phyloP scores from a whole-genome alignment of 495 filamentous ascomycete species.

The Aspergillus bridgeri region DNA sequence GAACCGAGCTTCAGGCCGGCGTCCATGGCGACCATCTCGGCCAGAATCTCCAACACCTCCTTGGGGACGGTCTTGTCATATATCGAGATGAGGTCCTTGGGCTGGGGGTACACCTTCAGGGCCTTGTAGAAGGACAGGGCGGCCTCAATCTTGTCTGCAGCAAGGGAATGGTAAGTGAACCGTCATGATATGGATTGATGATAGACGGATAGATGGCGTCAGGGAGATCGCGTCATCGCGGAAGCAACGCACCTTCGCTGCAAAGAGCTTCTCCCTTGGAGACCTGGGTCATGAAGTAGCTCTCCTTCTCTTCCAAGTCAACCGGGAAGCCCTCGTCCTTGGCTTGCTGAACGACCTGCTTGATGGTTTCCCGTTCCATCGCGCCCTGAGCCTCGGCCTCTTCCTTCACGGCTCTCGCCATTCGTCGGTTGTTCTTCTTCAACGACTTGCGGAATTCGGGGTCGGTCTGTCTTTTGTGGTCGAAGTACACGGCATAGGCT shows the following conservation, averaged over 20 bases:
- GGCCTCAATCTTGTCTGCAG: slow-evolving; percentile 71
- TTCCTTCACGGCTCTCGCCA: slow-evolving; percentile 73
- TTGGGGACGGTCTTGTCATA: slow-evolving; percentile 98
- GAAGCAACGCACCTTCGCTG: slow-evolving; percentile 55
- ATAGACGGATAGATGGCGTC: neutral
- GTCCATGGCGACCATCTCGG: slow-evolving; percentile 96
- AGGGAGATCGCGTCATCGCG: slow-evolving; percentile 1
- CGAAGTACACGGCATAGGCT: slow-evolving; percentile 90
- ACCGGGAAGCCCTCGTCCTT: slow-evolving; percentile 88
- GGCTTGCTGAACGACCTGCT: slow-evolving; percentile 66
- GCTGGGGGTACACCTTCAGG: slow-evolving; percentile 95
- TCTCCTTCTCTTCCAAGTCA: slow-evolving; percentile 85
- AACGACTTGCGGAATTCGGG: slow-evolving; percentile 81
- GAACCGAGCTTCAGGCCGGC: slow-evolving; percentile 61
- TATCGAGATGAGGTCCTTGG: slow-evolving; percentile 86
- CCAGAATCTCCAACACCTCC: slow-evolving; percentile 90
- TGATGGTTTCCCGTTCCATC: slow-evolving; percentile 69
- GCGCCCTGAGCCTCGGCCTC: slow-evolving; percentile 64
- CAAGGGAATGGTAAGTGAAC: slow-evolving; percentile 41
- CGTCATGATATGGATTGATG: slow-evolving; percentile 1
- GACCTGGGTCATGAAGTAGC: slow-evolving; percentile 93
- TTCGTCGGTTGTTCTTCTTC: slow-evolving; percentile 74
- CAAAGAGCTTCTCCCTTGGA: slow-evolving; percentile 77
- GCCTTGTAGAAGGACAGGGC: slow-evolving; percentile 96
- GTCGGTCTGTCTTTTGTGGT: slow-evolving; percentile 84